Evolutionary conservation across 305 asterid genomes (phyloP).

Genomic region (Solanum aculeatissimum): DNA sequence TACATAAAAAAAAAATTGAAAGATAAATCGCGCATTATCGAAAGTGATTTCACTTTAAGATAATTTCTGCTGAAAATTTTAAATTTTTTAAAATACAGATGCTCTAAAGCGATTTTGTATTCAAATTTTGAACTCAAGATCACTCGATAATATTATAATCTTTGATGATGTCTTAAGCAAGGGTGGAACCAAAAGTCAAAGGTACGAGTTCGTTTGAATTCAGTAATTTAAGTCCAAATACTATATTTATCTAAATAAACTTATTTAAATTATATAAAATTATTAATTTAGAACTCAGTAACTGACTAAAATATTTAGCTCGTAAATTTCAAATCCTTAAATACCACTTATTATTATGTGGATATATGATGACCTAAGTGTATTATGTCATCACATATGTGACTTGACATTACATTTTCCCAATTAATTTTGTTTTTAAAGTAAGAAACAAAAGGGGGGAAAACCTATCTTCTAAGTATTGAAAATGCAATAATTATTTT

Average conservation of each 20-base stretch:
- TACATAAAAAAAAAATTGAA: background rate
- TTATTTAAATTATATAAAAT: background rate
- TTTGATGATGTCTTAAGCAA: background rate
- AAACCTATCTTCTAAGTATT: too few species aligned
- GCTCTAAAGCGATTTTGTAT: background rate
- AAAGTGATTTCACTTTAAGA: background rate
- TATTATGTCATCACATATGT: background rate
- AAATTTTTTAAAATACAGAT: background rate
- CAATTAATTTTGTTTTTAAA: background rate
- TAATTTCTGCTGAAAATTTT: background rate
- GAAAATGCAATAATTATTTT: too few species aligned
- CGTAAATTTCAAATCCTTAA: too few species aligned
- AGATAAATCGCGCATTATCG: background rate
- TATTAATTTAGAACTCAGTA: too few species aligned
- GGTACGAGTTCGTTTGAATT: background rate
- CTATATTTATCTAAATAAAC: background rate
- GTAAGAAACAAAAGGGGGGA: background rate
- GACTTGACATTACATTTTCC: background rate
- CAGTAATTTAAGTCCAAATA: background rate
- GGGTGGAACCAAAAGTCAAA: background rate
- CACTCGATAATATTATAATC: background rate
- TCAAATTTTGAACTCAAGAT: background rate
- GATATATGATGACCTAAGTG: background rate
- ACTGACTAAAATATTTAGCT: too few species aligned
- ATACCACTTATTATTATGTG: too few species aligned